These are phyloP conservation scores for Claviceps monticola DNA, from an alignment of 2,329 filamentous ascomycete species.

Conservation along the genomic window DNA sequence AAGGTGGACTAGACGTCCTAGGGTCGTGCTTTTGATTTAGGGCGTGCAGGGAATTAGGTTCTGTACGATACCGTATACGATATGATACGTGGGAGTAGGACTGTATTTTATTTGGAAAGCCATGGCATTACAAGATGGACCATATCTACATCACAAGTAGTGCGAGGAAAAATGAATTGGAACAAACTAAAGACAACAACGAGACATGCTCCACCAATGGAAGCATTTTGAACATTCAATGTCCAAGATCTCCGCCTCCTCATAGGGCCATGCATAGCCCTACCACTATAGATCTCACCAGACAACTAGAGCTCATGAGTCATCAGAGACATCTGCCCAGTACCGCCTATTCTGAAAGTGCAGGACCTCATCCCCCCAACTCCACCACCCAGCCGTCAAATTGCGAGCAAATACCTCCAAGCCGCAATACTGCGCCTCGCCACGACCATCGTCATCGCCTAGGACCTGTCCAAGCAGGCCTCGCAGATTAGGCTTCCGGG, in stretches of 20 bases:
- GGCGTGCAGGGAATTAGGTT: not conserved
- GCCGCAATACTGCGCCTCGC: constrained; percentile 30
- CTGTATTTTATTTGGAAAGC: constrained; percentile 15
- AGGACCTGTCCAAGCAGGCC: constrained; percentile 43
- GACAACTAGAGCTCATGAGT: not conserved
- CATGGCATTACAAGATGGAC: not conserved
- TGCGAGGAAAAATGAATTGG: not conserved
- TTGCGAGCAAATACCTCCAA: constrained; percentile 70
- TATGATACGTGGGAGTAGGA: constrained; percentile 8
- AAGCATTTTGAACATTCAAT: not conserved
- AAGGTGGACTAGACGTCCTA: not conserved
- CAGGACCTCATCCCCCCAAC: constrained; percentile 62
- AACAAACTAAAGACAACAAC: not conserved
- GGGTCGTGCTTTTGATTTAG: not conserved
- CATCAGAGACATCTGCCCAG: constrained; percentile 23
- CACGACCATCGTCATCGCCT: constrained; percentile 11
- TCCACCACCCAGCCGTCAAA: constrained; percentile 62
- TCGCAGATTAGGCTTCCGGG: constrained; percentile 61
- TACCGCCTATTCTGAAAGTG: constrained; percentile 49
- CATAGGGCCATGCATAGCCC: too few species aligned
- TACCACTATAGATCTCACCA: too few species aligned
- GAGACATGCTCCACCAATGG: not conserved
- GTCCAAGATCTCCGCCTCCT: not conserved
- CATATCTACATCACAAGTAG: not conserved
- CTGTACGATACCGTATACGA: constrained; percentile 12